These are phyloP conservation scores for Botrytis medusae DNA, from an alignment of 2,329 filamentous ascomycete genomes.

Conservation along the genomic window DNA sequence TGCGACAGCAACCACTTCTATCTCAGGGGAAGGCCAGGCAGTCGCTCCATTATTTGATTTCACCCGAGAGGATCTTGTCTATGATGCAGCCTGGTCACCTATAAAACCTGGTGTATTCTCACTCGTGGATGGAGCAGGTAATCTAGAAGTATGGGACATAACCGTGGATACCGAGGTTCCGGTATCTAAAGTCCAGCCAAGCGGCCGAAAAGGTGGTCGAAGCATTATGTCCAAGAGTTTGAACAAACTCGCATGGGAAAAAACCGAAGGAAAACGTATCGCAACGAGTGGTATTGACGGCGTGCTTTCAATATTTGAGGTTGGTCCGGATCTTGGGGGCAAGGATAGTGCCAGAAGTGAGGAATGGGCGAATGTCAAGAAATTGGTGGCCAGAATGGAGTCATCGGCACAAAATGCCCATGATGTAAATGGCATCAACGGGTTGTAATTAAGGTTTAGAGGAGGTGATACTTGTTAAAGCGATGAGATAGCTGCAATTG, in stretches of 20 bases:
- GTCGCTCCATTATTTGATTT: slow-evolving; percentile 83
- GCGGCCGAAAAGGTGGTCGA: slow-evolving; percentile 60
- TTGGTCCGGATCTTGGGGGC: slow-evolving; percentile 78
- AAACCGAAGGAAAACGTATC: slow-evolving; percentile 78
- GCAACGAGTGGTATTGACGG: slow-evolving; percentile 93
- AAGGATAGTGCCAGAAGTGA: slow-evolving; percentile 79
- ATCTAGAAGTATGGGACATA: slow-evolving; percentile 93
- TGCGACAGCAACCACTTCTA: slow-evolving; percentile 60
- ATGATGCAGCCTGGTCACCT: slow-evolving; percentile 94
- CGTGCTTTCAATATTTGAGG: slow-evolving; percentile 88
- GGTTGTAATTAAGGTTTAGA: slow-evolving; percentile 11
- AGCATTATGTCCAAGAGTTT: slow-evolving; percentile 79
- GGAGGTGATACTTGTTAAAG: not conserved
- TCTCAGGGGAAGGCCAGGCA: slow-evolving; percentile 48
- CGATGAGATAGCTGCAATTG: slow-evolving; percentile 7
- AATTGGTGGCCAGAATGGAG: slow-evolving; percentile 76
- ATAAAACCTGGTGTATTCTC: slow-evolving; percentile 93
- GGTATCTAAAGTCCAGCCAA: slow-evolving; percentile 75
- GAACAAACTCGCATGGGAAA: slow-evolving; percentile 95
- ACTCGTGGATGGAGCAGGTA: slow-evolving; percentile 88
- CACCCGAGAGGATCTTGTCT: slow-evolving; percentile 91
- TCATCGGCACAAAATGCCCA: slow-evolving; percentile 34
- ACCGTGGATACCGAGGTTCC: slow-evolving; percentile 91
- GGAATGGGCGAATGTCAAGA: slow-evolving; percentile 93
- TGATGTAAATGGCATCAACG: slow-evolving; percentile 31